Percentiles rank a stretch among this genome's conserved stretches.
These are phyloP conservation scores for Peronospora destructor DNA, from an alignment of 352 stramenopile species.

Conservation along the genomic window DNA sequence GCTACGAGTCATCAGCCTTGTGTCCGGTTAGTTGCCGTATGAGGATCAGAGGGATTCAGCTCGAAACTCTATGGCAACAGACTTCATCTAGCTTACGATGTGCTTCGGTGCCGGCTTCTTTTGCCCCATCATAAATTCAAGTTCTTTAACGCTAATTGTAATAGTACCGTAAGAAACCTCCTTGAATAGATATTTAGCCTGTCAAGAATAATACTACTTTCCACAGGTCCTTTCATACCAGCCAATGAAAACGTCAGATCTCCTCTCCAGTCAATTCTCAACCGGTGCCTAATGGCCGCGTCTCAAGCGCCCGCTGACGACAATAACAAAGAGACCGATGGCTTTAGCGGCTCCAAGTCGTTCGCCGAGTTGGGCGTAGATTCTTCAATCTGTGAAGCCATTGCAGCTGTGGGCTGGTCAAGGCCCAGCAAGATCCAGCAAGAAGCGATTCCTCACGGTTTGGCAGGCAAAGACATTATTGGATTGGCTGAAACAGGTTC, in stretches of 20 bases:
- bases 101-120: no score
- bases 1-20: no score
- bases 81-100: no score
- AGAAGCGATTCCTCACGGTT: constrained; percentile 87
- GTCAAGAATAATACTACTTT: background rate
- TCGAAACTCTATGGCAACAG: no score
- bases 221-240: background rate
- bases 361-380: constrained; percentile 91
- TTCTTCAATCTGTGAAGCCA: constrained; percentile 87
- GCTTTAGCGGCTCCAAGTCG: constrained; percentile 62
- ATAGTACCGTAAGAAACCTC: no score
- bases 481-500: constrained; percentile 93
- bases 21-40: no score
- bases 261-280: constrained; percentile 3
- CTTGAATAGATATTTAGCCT: no score
- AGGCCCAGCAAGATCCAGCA: constrained; percentile 94
- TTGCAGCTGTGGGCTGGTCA: constrained; percentile 89
- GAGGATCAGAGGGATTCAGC: no score
- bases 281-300: constrained; percentile 1
- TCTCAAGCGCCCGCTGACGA: constrained; percentile 17
- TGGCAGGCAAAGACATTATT: constrained; percentile 95
- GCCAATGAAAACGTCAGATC: constrained; percentile 4
- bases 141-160: no score
- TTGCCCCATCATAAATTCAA: no score
- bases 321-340: constrained; percentile 26